These are phyloP conservation scores for Elsinoe fawcettii DNA, from an alignment of 2,329 filamentous ascomycete species.

Conservation along the genomic window DNA sequence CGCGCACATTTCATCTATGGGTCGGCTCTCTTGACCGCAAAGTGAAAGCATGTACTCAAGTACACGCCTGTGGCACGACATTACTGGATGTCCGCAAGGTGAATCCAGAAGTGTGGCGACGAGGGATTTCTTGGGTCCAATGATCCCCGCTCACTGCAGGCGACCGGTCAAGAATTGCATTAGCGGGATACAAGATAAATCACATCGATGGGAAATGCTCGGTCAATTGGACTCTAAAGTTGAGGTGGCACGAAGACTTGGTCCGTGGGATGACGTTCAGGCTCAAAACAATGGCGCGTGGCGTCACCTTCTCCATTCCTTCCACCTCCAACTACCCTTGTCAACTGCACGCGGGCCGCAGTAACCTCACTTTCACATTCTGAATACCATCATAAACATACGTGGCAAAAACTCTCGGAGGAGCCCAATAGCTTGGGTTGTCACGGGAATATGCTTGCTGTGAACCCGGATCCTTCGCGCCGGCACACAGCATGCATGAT, in stretches of 20 bases:
- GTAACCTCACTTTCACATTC: neutral
- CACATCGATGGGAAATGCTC: neutral
- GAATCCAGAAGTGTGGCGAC: neutral
- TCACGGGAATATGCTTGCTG: no score
- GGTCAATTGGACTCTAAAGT: neutral
- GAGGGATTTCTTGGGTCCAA: neutral
- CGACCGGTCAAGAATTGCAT: neutral
- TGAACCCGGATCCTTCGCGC: no score
- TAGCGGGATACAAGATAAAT: neutral
- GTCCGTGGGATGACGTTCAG: neutral
- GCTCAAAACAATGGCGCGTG: neutral
- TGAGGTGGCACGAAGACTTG: neutral
- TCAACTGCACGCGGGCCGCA: neutral
- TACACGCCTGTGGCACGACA: neutral
- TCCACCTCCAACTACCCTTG: neutral
- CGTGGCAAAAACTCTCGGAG: no score
- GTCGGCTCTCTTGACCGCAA: neutral
- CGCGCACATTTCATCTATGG: neutral
- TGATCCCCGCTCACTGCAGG: neutral
- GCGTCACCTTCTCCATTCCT: neutral
- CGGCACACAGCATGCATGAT: neutral
- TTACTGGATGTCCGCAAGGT: neutral
- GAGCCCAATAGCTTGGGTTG: no score
- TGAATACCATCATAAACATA: neutral
- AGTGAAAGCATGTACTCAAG: neutral